Base-by-base conservation (phyloP, 2,329 filamentous ascomycete species). In the Immersiporthe knoxdaviesiana region DNA sequence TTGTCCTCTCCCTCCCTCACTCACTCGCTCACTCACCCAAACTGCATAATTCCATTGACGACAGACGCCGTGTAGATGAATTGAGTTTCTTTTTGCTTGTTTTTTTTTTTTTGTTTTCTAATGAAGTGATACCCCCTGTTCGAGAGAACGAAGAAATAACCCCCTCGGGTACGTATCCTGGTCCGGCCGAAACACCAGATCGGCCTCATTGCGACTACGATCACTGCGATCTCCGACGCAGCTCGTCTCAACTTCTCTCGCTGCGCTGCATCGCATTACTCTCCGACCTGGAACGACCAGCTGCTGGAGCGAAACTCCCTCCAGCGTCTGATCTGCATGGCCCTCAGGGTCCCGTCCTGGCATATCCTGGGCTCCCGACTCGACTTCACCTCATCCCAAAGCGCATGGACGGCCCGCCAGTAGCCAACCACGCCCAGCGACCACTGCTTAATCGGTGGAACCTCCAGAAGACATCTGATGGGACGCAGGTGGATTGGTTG, bases 151-250 rank as follows among this genome's bases (percentile, higher is more conserved):
- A n/a, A 47, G 44, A 47, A 47, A 47, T 47, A n/a, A n/a, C 21
- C 44, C 44, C 44, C 44, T 47, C 44, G 44, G 44, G 44, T 47
- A 47, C n/a, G 59, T 27, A 77, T 78, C 78, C 76, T 80, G 78
- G 76, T 74, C 41, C 70, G 74, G 73, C 71, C 78, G 79, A 81
- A 81, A 81, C 79, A 75, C 72, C 77, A 77, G 71, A 73, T 75
- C 75, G 75, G 75, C 75, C 74, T 74, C 73, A 73, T 59, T 72
- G 69, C 70, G 67, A 66, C 74, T 77, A 79, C 77, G 76, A 74
- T 77, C 78, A 80, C 78, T 81, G 79, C 79, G 80, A 76, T 77
- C 80, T 82, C 80, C 81, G 79, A 84, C 82, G 79, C 68, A 69
- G 69, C 74, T 76, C 79, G 82, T 83, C 81, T 83, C 82, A 81